phyloP scores from a whole-genome alignment of 176 grass and related monocot genomes.

The Musa beccarii region DNA sequence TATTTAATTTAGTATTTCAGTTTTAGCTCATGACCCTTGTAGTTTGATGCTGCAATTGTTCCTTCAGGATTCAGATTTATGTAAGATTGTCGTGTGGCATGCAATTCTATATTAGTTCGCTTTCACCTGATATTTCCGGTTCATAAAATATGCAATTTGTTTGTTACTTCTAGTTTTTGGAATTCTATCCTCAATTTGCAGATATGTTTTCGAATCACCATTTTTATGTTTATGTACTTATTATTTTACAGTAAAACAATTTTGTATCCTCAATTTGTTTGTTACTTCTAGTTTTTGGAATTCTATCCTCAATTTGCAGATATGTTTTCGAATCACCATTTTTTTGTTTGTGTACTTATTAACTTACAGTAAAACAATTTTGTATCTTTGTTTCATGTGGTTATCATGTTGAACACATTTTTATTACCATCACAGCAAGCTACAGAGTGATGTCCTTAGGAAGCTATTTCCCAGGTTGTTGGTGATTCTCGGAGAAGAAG shows the following conservation, averaged over 20 bases:
- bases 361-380: not conserved
- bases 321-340: not conserved
- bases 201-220: not conserved
- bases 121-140: too few species aligned
- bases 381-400: not conserved
- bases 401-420: not conserved
- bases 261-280: not conserved
- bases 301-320: not conserved
- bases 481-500: slow-evolving; percentile 20
- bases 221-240: not conserved
- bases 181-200: not conserved
- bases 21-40: too few species aligned
- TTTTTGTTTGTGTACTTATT: not conserved
- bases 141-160: too few species aligned
- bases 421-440: slow-evolving; percentile 11
- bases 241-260: not conserved
- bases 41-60: too few species aligned
- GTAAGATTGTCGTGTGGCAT: too few species aligned
- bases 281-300: too few species aligned
- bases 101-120: too few species aligned
- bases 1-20: too few species aligned
- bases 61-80: too few species aligned
- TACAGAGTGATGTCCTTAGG: slow-evolving; percentile 23
- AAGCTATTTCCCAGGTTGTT: slow-evolving; percentile 21
- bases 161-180: too few species aligned